A percentile compares a stretch with the other conserved stretches of the same genome.
phyloP scores from a whole-genome alignment of 1,284 basidiomycete genomes.

The Cutaneotrichosporon sp. region DNA sequence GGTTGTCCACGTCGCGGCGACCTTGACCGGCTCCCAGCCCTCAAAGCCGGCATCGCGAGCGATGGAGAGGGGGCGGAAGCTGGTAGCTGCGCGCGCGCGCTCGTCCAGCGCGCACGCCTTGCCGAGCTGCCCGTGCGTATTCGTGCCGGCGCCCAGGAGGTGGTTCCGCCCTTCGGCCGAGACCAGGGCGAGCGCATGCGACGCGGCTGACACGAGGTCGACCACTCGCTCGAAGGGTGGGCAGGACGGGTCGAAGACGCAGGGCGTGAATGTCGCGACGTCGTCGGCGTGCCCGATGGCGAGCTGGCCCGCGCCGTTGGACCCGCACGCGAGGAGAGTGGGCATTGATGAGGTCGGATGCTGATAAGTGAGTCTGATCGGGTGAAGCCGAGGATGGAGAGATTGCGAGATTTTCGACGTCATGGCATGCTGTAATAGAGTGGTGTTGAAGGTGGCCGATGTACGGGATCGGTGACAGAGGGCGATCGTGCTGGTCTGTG shows the following conservation, averaged over 20 bases:
- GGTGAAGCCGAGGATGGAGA: not conserved
- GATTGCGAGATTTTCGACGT: not conserved
- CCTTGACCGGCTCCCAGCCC: slow-evolving; percentile 38
- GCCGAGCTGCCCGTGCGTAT: slow-evolving; percentile 47
- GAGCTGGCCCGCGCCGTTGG: slow-evolving; percentile 76
- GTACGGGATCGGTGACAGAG: not conserved
- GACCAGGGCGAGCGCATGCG: slow-evolving; percentile 41
- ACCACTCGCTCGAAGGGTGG: slow-evolving; percentile 19
- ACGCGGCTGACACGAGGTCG: slow-evolving; percentile 40
- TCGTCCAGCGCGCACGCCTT: slow-evolving; percentile 36
- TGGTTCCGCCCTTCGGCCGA: not conserved
- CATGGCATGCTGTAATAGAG: not conserved
- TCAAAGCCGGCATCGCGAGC: slow-evolving; percentile 15
- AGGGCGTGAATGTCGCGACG: slow-evolving; percentile 60
- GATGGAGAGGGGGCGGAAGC: slow-evolving; percentile 36
- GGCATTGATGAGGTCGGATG: not conserved
- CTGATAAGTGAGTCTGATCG: not conserved
- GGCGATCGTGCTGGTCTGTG: not conserved
- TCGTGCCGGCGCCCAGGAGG: slow-evolving; percentile 46
- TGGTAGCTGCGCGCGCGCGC: slow-evolving; percentile 24
- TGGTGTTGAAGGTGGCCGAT: not conserved
- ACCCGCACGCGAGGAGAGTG: slow-evolving; percentile 64
- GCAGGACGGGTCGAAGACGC: slow-evolving; percentile 45
- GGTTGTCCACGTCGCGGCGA: slow-evolving; percentile 79
- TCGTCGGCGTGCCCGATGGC: slow-evolving; percentile 64